A percentile compares a stretch with the other conserved stretches of the same genome.
These are phyloP conservation scores for Lentinula novae-zelandiae DNA, from an alignment of 1,284 basidiomycete genomes.

Conservation along the genomic window DNA sequence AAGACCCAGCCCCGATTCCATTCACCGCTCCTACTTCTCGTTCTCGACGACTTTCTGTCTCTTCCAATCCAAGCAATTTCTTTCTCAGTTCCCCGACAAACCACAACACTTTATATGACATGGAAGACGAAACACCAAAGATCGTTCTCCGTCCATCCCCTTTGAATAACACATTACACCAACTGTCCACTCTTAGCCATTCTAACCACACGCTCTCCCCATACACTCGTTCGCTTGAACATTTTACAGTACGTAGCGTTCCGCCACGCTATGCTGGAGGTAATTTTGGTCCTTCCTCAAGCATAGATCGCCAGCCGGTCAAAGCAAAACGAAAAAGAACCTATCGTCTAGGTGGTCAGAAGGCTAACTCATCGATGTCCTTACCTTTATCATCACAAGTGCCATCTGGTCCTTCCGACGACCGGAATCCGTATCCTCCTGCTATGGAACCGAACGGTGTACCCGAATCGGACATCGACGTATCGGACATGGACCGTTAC, in stretches of 20 bases:
- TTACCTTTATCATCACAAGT: slow-evolving; percentile 12
- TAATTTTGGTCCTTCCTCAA: slow-evolving; percentile 21
- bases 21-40: slow-evolving; percentile 24
- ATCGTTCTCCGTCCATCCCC: slow-evolving; percentile 67
- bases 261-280: slow-evolving; percentile 49
- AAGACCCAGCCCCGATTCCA: slow-evolving; percentile 20
- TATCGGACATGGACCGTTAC: slow-evolving; percentile 74
- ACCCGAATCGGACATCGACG: slow-evolving; percentile 58
- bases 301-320: slow-evolving; percentile 46
- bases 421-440: slow-evolving; percentile 7
- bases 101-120: slow-evolving; percentile 17
- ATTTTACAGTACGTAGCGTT: slow-evolving; percentile 86
- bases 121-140: slow-evolving; percentile 40
- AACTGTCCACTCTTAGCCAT: slow-evolving; percentile 78
- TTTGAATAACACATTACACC: slow-evolving; percentile 73
- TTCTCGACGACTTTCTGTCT: slow-evolving; percentile 39
- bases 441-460: slow-evolving; percentile 13
- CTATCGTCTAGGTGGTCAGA: slow-evolving; percentile 59
- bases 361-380: slow-evolving; percentile 19
- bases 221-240: slow-evolving; percentile 82
- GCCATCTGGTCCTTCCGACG: slow-evolving; percentile 5
- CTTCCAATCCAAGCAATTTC: slow-evolving; percentile 32
- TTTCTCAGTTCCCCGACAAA: slow-evolving; percentile 36
- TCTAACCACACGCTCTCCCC: slow-evolving; percentile 91
- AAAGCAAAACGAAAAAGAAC: slow-evolving; percentile 79